Base-by-base conservation (phyloP, 306 rosid species). In the Nissolia schottii region DNA sequence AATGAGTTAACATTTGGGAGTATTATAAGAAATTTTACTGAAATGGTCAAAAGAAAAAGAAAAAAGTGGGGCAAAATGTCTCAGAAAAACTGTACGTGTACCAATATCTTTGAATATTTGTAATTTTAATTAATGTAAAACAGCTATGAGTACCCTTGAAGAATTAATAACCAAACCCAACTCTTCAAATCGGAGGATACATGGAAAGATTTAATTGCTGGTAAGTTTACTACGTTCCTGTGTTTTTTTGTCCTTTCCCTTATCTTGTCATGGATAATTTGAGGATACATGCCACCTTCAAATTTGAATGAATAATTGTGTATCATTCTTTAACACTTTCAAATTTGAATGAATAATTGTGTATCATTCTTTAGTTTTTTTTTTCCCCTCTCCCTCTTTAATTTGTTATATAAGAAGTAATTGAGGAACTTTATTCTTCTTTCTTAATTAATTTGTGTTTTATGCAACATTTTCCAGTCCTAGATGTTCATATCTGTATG, bases 401-500 rank as follows among this genome's bases (percentile, higher is more conserved):
- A 64, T 64, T 19, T 69, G 48, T 67, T 41, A 43, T 24, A 3
- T 22, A 66, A 14, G 19, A 45, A 25, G 54, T 40, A 2, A 28
- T 61, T 60, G 46, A 25, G 7, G 70, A 71, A 56, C 75, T 78
- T 56, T 18, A 37, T 34, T 46, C 8, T 31, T 27, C 29, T 38
- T 57, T 67, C 54, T 29, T 29, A 29, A 40, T 8, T 43, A 43
- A 43, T 57, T 22, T 40, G 19, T 45, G 2, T 64, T 62, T 13
- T 41, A 56, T 63, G 51, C 43, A 59, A 55, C 64, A 63, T 35
- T 43, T 35, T 76, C 59, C 51, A 18, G 51, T 58, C 59, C 64
- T 81, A 23, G 81, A 73, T 70, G 67, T 80, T 80, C 64, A 83
- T 77, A 68, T 54, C 64, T 49, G 43, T 60, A 38, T 43, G 67